phyloP scores from a whole-genome alignment of 2,329 filamentous ascomycete genomes.

The Stagonosporopsis cucurbitacearum region DNA sequence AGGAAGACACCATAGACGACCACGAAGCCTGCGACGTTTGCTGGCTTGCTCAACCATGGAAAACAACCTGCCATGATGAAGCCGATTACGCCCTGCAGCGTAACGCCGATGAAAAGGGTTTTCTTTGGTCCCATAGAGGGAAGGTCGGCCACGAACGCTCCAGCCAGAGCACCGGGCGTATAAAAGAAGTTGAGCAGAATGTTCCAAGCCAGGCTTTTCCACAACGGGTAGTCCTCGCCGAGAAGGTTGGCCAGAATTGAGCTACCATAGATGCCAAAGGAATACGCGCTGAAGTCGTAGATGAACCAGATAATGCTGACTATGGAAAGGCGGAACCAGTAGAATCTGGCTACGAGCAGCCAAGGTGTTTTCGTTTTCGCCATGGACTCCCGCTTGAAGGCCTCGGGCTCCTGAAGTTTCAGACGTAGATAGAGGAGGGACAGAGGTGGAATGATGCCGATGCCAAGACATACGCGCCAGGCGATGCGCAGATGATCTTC shows the following conservation, averaged over 20 bases:
- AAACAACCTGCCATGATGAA: slow-evolving; percentile 91
- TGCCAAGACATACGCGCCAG: slow-evolving; percentile 80
- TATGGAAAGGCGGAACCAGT: slow-evolving; percentile 62
- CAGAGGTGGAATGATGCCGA: slow-evolving; percentile 55
- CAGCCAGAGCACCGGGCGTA: slow-evolving; percentile 79
- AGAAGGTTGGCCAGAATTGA: slow-evolving; percentile 73
- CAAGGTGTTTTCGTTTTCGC: slow-evolving; percentile 54
- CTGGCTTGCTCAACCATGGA: slow-evolving; percentile 67
- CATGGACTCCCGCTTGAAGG: slow-evolving; percentile 58
- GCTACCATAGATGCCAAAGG: slow-evolving; percentile 84
- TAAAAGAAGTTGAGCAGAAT: slow-evolving; percentile 89
- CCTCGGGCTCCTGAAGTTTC: slow-evolving; percentile 60
- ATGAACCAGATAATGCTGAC: slow-evolving; percentile 65
- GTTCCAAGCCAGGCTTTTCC: slow-evolving; percentile 85
- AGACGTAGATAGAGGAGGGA: slow-evolving; percentile 64
- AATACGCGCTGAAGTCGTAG: slow-evolving; percentile 77
- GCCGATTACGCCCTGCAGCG: slow-evolving; percentile 76
- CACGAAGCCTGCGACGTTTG: slow-evolving; percentile 76
- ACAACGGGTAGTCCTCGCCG: slow-evolving; percentile 66
- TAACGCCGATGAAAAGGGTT: slow-evolving; percentile 74
- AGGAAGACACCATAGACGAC: slow-evolving; percentile 82
- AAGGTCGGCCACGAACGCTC: slow-evolving; percentile 75
- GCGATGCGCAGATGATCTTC: slow-evolving; percentile 72
- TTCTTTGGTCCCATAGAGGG: slow-evolving; percentile 75
- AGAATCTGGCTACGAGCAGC: slow-evolving; percentile 58